Evolutionary conservation across 768 basidiomycete genomes (phyloP).

Genomic region (Polyporus arcularius): DNA sequence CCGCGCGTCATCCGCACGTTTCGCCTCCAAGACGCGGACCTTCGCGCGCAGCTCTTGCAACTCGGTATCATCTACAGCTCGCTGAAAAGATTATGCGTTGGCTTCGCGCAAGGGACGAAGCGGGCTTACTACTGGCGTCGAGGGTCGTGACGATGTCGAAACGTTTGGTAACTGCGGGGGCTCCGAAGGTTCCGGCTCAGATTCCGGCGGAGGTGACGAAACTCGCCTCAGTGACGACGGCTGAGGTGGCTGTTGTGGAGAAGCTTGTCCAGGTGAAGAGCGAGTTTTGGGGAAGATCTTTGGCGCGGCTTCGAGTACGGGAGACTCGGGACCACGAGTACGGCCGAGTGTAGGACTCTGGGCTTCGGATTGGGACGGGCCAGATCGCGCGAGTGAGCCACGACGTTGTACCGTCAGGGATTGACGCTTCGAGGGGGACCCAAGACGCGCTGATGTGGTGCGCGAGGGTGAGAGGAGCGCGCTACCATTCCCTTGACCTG

Average conservation of each 20-base stretch:
- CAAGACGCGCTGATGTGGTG: conserved; percentile 24
- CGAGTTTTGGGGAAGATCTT: conserved; percentile 19
- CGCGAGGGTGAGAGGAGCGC: conserved; percentile 32
- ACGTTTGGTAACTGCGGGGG: background rate
- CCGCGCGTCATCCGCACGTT: conserved; percentile 84
- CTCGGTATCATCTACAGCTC: conserved; percentile 55
- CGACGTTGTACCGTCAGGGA: conserved; percentile 50
- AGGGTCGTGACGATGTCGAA: conserved; percentile 15
- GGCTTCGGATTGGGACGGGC: conserved; percentile 39
- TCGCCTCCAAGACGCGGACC: conserved; percentile 81
- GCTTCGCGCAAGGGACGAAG: conserved; percentile 14
- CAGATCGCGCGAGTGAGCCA: conserved; percentile 48
- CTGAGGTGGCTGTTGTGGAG: conserved; percentile 10
- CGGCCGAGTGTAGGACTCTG: conserved; percentile 28
- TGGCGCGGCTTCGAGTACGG: conserved; percentile 26
- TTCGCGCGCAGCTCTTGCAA: conserved; percentile 82
- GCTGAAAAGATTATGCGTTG: conserved; percentile 13
- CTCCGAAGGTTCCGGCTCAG: conserved; percentile 14
- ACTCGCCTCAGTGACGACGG: conserved; percentile 17
- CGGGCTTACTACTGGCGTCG: conserved; percentile 25
- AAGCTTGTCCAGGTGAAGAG: conserved; percentile 17
- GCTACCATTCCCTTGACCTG: conserved; percentile 20
- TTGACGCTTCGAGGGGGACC: conserved; percentile 62
- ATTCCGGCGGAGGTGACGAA: conserved; percentile 11
- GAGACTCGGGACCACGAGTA: conserved; percentile 34